These are phyloP conservation scores for Ilyonectria robusta DNA, from an alignment of 2,329 filamentous ascomycete genomes.

Conservation along the genomic window DNA sequence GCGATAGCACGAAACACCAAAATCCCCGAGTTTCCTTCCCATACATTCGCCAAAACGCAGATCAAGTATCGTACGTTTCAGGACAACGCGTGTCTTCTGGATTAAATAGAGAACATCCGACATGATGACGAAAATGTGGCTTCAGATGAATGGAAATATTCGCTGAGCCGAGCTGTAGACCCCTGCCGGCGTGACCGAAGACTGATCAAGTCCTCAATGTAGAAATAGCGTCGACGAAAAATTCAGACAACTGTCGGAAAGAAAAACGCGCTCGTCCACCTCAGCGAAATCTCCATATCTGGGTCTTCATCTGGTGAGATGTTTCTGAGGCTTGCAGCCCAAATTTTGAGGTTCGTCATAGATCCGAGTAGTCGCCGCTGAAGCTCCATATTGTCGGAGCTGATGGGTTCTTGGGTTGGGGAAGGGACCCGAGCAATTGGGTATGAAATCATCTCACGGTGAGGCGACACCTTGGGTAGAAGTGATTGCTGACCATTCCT, in stretches of 20 bases:
- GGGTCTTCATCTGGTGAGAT: neutral
- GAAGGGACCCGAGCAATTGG: neutral
- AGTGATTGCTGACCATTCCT: neutral
- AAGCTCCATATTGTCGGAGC: neutral
- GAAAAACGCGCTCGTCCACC: neutral
- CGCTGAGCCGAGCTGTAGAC: neutral
- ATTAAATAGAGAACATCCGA: neutral
- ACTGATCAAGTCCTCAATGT: neutral
- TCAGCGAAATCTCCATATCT: neutral
- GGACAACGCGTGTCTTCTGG: neutral
- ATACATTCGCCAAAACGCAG: neutral
- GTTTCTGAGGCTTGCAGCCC: neutral
- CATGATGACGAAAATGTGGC: neutral
- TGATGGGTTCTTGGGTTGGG: neutral
- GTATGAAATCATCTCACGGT: neutral
- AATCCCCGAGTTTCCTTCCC: neutral
- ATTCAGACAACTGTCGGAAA: neutral
- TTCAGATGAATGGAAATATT: neutral
- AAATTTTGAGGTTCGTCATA: neutral
- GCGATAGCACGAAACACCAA: neutral
- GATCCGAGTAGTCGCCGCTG: neutral
- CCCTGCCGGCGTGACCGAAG: neutral
- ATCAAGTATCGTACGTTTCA: neutral
- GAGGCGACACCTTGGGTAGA: neutral
- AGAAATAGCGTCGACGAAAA: neutral